phyloP scores from a whole-genome alignment of 495 filamentous ascomycete species.

The Penicillium soppii region DNA sequence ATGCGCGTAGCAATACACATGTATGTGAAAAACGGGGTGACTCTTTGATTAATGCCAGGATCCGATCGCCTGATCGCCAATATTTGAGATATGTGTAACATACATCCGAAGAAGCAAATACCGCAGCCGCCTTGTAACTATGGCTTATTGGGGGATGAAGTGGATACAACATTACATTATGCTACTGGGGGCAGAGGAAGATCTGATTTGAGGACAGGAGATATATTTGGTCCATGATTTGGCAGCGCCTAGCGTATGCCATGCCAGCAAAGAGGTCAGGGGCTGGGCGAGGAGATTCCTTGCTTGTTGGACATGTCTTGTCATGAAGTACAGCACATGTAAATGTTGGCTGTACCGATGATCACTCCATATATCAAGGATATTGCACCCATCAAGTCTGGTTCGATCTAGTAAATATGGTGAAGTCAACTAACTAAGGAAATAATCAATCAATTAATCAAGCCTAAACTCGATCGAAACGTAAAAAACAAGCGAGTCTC shows the following conservation, averaged over 20 bases:
- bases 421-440: neutral
- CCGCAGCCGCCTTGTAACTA: no score
- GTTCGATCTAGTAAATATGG: neutral
- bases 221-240: neutral
- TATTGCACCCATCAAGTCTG: neutral
- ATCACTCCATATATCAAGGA: neutral
- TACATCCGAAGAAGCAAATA: no score
- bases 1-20: neutral
- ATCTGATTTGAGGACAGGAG: neutral
- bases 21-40: neutral
- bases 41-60: neutral
- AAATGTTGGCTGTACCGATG: neutral
- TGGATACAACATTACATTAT: neutral
- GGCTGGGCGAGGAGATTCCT: neutral
- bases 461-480: neutral
- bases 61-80: no score
- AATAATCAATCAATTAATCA: neutral
- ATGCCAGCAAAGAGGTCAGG: neutral
- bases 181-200: neutral
- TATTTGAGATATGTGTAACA: neutral
- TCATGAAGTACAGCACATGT: no score
- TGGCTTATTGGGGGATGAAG: no score
- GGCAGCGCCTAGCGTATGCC: neutral
- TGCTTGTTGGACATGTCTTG: neutral
- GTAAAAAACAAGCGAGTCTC: neutral